Evolutionary conservation across 2,329 filamentous ascomycete genomes (phyloP), one percentile per base, ranked within the genome.

Genomic region (Talaromyces amestolkiae): DNA sequence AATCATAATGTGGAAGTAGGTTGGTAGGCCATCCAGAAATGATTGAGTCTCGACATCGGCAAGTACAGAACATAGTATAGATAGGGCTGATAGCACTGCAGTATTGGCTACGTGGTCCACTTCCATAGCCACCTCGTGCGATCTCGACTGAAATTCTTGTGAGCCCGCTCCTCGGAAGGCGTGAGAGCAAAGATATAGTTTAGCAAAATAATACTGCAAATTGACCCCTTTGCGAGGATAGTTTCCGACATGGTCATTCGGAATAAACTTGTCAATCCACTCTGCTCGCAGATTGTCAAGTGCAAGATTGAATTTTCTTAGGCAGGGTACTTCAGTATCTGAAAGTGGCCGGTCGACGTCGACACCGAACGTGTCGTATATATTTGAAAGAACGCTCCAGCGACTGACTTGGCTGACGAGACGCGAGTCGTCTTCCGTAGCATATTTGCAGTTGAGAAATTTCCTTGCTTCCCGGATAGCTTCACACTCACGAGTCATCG

Each of bases 141-240:
- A 70, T 47, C 79, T 72, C 35, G 51, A 67, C 5, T 53, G 51
- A 54, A 37, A 37, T 11, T 3, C 31, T 11, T 54, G 51, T 45
- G 41, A 59, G 19, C 24, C 64, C 0, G 64, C 56, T 7, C 79
- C 78, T 8, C 80, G 76, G 27, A 83, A 74, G 19, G 78, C 79
- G 63, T 81, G 78, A 2, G 81, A 81, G 53, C 78, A 78, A 6
- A 83, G 73, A 56, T 82, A 79, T 4, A 83, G 72, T 60, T 81
- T 78, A 5, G 80, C 81, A 70, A 82, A 83, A 61, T 82, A 75
- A 62, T 79, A 81, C 67, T 82, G 79, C 35, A 82, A 72, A 5
- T 72, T 72, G 10, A 82, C 79, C 2, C 80, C 81, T 68, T 81
- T 81, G 33, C 74, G 72, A 0, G 81, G 81, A 67, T 81, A 83